Percentiles rank a stretch among this genome's conserved stretches.
These are phyloP conservation scores for Craterostigma plantagineum DNA, from an alignment of 257 asterid species.

Conservation along the genomic window DNA sequence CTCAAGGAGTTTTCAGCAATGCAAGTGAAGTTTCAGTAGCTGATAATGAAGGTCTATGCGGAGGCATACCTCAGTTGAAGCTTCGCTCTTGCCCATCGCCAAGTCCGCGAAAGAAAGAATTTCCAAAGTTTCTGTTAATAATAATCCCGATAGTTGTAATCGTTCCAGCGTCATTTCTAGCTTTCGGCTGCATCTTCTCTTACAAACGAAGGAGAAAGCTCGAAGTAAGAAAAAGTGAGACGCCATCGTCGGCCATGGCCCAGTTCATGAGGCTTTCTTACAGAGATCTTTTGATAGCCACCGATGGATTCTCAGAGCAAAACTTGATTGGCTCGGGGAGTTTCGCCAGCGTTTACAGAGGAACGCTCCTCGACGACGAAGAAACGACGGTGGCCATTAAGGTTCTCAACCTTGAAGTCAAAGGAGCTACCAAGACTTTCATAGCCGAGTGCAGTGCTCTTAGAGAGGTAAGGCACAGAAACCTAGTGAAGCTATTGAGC, in stretches of 20 bases:
- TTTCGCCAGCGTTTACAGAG: slow-evolving; percentile 19
- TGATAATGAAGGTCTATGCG: slow-evolving; percentile 10
- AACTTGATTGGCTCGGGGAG: slow-evolving; percentile 20
- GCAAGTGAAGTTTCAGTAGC: slow-evolving; percentile 9
- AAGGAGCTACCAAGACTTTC: slow-evolving; percentile 21
- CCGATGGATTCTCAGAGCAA: slow-evolving; percentile 12
- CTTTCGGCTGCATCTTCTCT: background rate
- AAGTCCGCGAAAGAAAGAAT: slow-evolving; percentile 2
- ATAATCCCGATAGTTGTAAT: background rate
- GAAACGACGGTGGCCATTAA: slow-evolving; percentile 13
- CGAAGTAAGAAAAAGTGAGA: too few relatives aligned
- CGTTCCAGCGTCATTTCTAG: background rate
- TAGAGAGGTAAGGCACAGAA: slow-evolving; percentile 14
- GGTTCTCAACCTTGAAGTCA: slow-evolving; percentile 12
- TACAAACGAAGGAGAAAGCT: background rate
- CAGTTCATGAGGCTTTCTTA: slow-evolving; percentile 12
- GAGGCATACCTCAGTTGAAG: slow-evolving; percentile 6
- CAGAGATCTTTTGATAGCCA: slow-evolving; percentile 13
- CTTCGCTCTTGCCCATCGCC: slow-evolving; percentile 4
- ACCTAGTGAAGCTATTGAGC: slow-evolving; percentile 17
- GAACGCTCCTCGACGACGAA: slow-evolving; percentile 7
- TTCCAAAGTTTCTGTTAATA: slow-evolving; percentile 3
- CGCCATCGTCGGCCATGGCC: background rate
- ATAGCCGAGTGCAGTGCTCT: slow-evolving; percentile 18
- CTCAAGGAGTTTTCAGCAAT: slow-evolving; percentile 8